Evolutionary conservation across 176 grass and related monocot species (phyloP).

Genomic region (Triticum aestivum): DNA sequence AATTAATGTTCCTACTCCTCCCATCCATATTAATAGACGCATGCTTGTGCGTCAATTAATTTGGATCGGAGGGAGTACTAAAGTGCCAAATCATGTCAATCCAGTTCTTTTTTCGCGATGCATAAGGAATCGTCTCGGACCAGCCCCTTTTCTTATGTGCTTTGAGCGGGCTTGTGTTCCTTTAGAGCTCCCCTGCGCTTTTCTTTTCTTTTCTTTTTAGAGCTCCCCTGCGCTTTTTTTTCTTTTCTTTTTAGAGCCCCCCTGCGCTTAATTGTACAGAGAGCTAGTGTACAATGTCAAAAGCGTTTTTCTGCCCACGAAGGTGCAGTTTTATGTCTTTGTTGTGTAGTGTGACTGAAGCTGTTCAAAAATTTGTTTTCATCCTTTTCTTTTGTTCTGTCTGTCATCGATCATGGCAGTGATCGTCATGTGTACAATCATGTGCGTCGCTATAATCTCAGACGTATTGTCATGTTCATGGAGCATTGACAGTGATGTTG

Average conservation of each 20-base stretch:
- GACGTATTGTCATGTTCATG: neutral
- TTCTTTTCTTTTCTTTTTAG: neutral
- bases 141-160: neutral
- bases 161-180: neutral
- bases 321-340: neutral
- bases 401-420: neutral
- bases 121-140: neutral
- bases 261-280: neutral
- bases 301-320: neutral
- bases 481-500: neutral
- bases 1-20: neutral
- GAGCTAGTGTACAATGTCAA: neutral
- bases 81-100: constrained; percentile 37
- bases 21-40: too few relatives aligned
- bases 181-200: neutral
- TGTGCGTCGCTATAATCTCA: neutral
- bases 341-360: neutral
- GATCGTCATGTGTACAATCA: neutral
- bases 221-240: neutral
- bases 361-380: neutral
- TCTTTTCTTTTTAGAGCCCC: neutral
- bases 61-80: neutral
- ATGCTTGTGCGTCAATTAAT: too few relatives aligned
- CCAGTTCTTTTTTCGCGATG: neutral
- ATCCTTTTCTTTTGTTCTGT: neutral